phyloP scores from a whole-genome alignment of 495 filamentous ascomycete species.

The Aspergillus ostianus region DNA sequence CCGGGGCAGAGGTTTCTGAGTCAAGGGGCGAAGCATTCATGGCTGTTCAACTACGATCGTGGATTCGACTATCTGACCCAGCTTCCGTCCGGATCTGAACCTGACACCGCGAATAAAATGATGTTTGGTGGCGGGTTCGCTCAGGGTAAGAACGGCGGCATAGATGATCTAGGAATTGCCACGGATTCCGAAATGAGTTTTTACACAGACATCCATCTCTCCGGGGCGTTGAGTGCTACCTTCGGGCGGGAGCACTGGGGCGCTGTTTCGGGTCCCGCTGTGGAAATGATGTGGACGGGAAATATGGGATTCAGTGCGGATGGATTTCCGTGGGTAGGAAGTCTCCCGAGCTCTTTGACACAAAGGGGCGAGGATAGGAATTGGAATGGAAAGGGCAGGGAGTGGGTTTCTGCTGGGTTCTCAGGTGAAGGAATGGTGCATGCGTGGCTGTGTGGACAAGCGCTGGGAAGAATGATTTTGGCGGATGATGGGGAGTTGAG shows the following conservation, averaged over 20 bases:
- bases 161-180: conserved; percentile 45
- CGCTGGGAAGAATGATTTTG: conserved; percentile 62
- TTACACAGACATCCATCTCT: conserved; percentile 33
- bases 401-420: conserved; percentile 63
- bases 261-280: conserved; percentile 36
- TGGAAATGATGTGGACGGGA: conserved; percentile 72
- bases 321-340: conserved; percentile 70
- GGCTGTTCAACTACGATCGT: conserved; percentile 53
- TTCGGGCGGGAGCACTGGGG: conserved; percentile 38
- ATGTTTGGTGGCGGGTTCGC: conserved; percentile 65
- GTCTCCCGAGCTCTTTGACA: conserved; percentile 48
- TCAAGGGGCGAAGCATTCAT: conserved; percentile 32
- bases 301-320: conserved; percentile 80
- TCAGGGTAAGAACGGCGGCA: conserved; percentile 43
- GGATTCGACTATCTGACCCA: conserved; percentile 81
- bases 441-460: conserved; percentile 65
- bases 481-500: conserved; percentile 25
- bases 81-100: conserved; percentile 40
- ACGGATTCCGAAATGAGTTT: conserved; percentile 32
- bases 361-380: conserved; percentile 25
- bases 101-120: conserved; percentile 47
- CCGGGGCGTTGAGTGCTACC: conserved; percentile 24
- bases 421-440: conserved; percentile 84
- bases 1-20: conserved; percentile 44
- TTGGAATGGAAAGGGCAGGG: conserved; percentile 23